Conservation (phyloP, 352 stramenopile genomes). For the Blastocystis sp. region DNA sequence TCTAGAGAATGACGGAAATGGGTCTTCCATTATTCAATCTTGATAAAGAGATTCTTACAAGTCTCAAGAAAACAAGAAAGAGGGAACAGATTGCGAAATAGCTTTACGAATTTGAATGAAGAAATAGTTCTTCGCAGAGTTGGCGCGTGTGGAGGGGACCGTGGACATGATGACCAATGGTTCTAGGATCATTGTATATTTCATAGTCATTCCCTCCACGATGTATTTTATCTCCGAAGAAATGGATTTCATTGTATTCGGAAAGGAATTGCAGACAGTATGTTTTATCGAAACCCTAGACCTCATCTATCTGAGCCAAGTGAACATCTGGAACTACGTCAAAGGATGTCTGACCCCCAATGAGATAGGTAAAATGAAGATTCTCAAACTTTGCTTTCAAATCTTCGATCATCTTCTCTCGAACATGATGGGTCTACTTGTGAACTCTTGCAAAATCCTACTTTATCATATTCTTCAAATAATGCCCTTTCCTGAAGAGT, state of each 20-base stretch:
- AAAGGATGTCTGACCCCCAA: constrained; percentile 60
- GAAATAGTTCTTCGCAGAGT: constrained; percentile 19
- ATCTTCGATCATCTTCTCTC: constrained; percentile 11
- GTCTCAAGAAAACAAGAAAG: constrained; percentile 49
- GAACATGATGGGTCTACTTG: constrained; percentile 37
- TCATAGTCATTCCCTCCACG: constrained; percentile 54
- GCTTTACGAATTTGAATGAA: neutral
- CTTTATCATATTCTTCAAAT: constrained; percentile 47
- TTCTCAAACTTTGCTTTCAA: constrained; percentile 18
- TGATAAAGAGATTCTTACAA: neutral
- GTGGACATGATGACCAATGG: constrained; percentile 36
- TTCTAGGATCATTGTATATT: constrained; percentile 44
- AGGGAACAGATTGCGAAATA: constrained; percentile 15
- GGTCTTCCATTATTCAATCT: constrained; percentile 26
- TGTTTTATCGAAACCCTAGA: constrained; percentile 55
- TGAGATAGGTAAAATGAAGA: constrained; percentile 52
- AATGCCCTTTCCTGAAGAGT: neutral
- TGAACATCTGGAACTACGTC: constrained; percentile 33
- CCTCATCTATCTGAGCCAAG: neutral
- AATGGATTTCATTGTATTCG: constrained; percentile 56
- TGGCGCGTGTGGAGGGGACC: constrained; percentile 3
- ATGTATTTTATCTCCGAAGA: constrained; percentile 65
- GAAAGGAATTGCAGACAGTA: constrained; percentile 63
- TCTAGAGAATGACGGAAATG: constrained; percentile 35
- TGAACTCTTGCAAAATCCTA: neutral